These are phyloP conservation scores for Heliosperma pusillum DNA, from an alignment of 148 eudicot genomes.

Conservation along the genomic window DNA sequence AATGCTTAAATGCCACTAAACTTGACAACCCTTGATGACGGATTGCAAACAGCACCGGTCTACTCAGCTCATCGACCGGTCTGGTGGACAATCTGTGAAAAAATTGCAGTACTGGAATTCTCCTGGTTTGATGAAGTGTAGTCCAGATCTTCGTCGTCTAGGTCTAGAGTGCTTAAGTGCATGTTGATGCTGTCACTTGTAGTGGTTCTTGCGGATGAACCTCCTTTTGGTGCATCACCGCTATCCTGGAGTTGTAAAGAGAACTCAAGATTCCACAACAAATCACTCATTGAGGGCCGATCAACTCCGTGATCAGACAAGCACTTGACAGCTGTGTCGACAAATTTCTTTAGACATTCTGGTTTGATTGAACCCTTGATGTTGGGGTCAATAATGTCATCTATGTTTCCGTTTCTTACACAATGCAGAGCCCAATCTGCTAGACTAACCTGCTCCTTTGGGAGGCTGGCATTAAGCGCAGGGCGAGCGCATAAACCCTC, in stretches of 20 bases:
- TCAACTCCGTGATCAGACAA: constrained; percentile 50
- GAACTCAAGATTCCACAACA: constrained; percentile 49
- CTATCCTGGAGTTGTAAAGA: constrained; percentile 38
- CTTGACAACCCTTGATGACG: background rate
- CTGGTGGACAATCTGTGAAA: constrained; percentile 38
- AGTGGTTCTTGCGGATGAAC: constrained; percentile 3
- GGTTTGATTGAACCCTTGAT: constrained; percentile 41
- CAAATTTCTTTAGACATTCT: constrained; percentile 42
- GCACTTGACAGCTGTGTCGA: constrained; percentile 44
- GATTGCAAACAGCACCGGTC: background rate
- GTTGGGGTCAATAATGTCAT: constrained; percentile 38
- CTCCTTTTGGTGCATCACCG: constrained; percentile 21
- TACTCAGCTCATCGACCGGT: constrained; percentile 29
- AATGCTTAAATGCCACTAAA: constrained; percentile 3
- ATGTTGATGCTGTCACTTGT: constrained; percentile 23
- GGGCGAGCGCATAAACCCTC: constrained; percentile 48
- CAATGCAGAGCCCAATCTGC: constrained; percentile 42
- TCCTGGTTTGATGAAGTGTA: constrained; percentile 15
- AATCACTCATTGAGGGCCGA: constrained; percentile 52
- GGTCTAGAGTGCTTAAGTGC: constrained; percentile 34
- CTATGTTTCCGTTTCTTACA: constrained; percentile 34
- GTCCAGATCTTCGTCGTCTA: constrained; percentile 29
- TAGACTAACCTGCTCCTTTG: constrained; percentile 54
- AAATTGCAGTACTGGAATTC: constrained; percentile 31
- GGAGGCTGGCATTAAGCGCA: constrained; percentile 43